phyloP scores from a whole-genome alignment of 2,329 filamentous ascomycete genomes.

The Xylariaceae sp. region DNA sequence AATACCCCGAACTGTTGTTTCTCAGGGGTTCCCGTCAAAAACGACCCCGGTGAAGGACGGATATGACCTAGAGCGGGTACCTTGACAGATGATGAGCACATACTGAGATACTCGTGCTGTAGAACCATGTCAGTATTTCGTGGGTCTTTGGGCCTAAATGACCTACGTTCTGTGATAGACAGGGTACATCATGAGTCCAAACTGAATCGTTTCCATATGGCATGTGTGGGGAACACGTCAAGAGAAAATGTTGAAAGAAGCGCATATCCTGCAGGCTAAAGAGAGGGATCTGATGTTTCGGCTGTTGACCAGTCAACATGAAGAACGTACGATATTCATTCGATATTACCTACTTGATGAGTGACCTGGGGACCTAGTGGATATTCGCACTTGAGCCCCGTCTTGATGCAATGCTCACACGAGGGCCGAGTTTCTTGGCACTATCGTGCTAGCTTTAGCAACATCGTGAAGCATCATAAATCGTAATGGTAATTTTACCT shows the following conservation, averaged over 20 bases:
- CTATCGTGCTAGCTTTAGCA: constrained; percentile 31
- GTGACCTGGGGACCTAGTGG: constrained; percentile 46
- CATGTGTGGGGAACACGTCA: constrained; percentile 57
- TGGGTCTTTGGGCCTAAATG: neutral
- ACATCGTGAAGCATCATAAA: neutral
- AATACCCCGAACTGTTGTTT: neutral
- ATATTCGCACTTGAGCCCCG: constrained; percentile 59
- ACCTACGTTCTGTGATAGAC: constrained; percentile 59
- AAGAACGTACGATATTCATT: neutral
- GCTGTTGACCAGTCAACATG: constrained; percentile 34
- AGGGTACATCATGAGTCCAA: constrained; percentile 63
- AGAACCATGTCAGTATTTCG: constrained; percentile 6
- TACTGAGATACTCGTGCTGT: constrained; percentile 28
- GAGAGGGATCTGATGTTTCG: constrained; percentile 52
- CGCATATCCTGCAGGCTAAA: constrained; percentile 62
- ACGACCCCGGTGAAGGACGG: no score
- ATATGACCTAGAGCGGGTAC: no score
- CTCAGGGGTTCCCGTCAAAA: no score
- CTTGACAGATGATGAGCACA: neutral
- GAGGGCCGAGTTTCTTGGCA: constrained; percentile 61
- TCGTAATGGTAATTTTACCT: constrained; percentile 36
- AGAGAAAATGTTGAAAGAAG: constrained; percentile 62
- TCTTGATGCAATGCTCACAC: constrained; percentile 59
- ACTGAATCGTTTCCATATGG: constrained; percentile 60
- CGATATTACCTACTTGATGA: constrained; percentile 40